Conservation (phyloP, 495 filamentous ascomycete genomes). For the Chaetomium fimeti region DNA sequence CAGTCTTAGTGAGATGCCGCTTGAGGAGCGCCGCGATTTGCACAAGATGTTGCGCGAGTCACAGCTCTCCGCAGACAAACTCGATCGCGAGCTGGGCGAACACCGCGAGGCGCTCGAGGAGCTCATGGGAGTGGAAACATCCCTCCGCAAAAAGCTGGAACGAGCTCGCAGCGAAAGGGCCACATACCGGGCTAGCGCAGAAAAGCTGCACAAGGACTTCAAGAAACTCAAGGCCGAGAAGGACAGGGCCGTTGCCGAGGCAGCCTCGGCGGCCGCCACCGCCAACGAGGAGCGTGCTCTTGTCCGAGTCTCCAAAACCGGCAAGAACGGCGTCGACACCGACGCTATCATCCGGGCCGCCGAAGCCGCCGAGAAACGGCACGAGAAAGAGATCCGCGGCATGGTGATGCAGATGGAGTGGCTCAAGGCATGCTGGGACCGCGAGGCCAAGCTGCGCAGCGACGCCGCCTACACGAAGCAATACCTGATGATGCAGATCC, state of each 20-base stretch:
- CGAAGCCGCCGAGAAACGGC: slow-evolving; percentile 57
- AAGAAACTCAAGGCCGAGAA: slow-evolving; percentile 43
- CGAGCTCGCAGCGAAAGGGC: slow-evolving; percentile 47
- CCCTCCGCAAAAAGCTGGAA: slow-evolving; percentile 47
- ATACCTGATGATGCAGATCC: slow-evolving; percentile 73
- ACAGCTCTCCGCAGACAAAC: slow-evolving; percentile 53
- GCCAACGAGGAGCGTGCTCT: slow-evolving; percentile 24
- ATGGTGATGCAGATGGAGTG: slow-evolving; percentile 86
- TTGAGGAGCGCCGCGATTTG: slow-evolving; percentile 57
- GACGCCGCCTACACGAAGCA: slow-evolving; percentile 79
- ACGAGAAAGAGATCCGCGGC: slow-evolving; percentile 78
- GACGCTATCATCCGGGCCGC: slow-evolving; percentile 50
- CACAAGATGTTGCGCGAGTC: slow-evolving; percentile 67
- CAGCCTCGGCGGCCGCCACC: slow-evolving; percentile 23
- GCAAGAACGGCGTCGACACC: slow-evolving; percentile 30
- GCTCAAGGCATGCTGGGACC: slow-evolving; percentile 71
- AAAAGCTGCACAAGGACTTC: slow-evolving; percentile 45
- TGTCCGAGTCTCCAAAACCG: slow-evolving; percentile 14
- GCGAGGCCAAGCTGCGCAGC: slow-evolving; percentile 75
- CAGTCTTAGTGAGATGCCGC: slow-evolving; percentile 34
- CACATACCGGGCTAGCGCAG: slow-evolving; percentile 43
- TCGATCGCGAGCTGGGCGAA: slow-evolving; percentile 45
- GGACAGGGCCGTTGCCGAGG: slow-evolving; percentile 34
- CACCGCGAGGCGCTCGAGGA: slow-evolving; percentile 40
- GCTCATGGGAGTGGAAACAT: slow-evolving; percentile 34